Percentiles rank a stretch among this genome's conserved stretches.
phyloP scores from a whole-genome alignment of 164 flowering plant genomes.

The Protea cynaroides region DNA sequence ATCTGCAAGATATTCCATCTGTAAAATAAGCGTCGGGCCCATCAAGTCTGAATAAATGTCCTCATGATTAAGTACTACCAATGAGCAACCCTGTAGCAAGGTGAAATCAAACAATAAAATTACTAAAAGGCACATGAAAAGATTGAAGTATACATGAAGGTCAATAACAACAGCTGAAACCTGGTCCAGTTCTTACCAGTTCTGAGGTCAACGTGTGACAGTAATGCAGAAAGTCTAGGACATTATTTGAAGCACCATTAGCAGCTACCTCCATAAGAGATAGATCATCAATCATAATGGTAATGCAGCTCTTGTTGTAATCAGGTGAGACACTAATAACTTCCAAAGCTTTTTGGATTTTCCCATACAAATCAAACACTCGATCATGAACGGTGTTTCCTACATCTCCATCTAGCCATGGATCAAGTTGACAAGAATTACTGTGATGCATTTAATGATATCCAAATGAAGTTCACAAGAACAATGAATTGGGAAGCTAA shows the following conservation, averaged over 20 bases:
- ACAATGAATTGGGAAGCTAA: not conserved
- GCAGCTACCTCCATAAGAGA: conserved; percentile 84
- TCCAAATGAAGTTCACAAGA: not conserved
- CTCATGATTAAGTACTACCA: conserved; percentile 59
- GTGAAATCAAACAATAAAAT: not conserved
- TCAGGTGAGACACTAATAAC: conserved; percentile 20
- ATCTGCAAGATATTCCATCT: conserved; percentile 69
- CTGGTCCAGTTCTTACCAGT: conserved; percentile 38
- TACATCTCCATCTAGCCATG: conserved; percentile 31
- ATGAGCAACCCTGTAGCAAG: conserved; percentile 52
- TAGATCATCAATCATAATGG: conserved; percentile 74
- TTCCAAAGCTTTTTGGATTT: conserved; percentile 51
- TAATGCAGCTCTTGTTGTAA: conserved; percentile 25
- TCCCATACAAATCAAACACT: conserved; percentile 46
- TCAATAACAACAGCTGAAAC: not conserved
- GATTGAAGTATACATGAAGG: not conserved
- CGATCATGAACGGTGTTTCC: conserved; percentile 29
- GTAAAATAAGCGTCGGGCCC: conserved; percentile 37
- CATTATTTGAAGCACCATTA: conserved; percentile 47
- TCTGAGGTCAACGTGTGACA: conserved; percentile 73
- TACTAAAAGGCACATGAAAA: not conserved
- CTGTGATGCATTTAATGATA: not conserved
- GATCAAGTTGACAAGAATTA: conserved; percentile 10
- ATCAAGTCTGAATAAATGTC: conserved; percentile 56
- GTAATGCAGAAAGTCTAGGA: conserved; percentile 79